A percentile compares a stretch with the other conserved stretches of the same genome.
Evolutionary conservation across 78 protist species (phyloP).

Genomic region (Paratrimastix pyriformis): DNA sequence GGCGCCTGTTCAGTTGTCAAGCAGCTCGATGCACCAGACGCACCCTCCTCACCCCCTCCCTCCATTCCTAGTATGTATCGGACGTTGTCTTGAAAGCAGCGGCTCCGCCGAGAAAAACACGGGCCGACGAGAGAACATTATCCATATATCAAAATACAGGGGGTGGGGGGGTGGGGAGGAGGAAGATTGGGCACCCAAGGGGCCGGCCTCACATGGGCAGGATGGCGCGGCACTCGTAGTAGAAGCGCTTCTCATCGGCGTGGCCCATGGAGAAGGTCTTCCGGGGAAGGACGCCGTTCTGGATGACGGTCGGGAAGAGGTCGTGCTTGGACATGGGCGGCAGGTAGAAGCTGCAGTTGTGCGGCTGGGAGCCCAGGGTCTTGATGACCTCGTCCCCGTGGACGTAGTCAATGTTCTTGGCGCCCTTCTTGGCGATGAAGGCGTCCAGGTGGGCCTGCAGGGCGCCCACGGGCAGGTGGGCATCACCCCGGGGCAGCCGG

Average conservation of each 20-base stretch:
- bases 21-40: too few species aligned
- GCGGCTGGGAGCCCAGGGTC: background rate
- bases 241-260: conserved; percentile 12
- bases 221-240: background rate
- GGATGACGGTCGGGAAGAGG: conserved; percentile 5
- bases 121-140: too few species aligned
- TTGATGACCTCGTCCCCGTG: conserved; percentile 4
- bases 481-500: background rate
- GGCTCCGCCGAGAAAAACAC: too few species aligned
- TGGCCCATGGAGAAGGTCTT: conserved; percentile 13
- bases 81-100: too few species aligned
- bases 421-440: background rate
- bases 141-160: too few species aligned
- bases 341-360: background rate
- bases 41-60: too few species aligned
- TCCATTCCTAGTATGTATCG: too few species aligned
- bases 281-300: conserved; percentile 3
- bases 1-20: too few species aligned
- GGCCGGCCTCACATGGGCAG: too few species aligned
- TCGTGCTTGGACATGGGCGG: background rate
- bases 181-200: too few species aligned
- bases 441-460: background rate
- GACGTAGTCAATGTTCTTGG: background rate
- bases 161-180: too few species aligned
- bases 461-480: background rate